phyloP scores from a whole-genome alignment of 208 protist species.

The Zelonia costaricensis region DNA sequence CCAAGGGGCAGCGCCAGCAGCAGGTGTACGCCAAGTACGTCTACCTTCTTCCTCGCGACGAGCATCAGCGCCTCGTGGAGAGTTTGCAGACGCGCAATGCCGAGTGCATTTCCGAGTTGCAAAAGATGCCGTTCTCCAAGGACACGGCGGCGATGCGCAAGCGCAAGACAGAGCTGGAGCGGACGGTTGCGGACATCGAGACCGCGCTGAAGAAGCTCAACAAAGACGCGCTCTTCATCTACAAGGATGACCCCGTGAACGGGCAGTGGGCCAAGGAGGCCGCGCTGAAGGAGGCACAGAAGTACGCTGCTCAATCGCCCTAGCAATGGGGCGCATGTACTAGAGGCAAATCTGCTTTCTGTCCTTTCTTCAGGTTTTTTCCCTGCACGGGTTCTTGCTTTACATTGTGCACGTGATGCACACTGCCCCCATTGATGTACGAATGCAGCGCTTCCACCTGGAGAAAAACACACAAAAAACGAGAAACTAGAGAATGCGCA shows the following conservation, averaged over 20 bases:
- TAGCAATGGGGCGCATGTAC: conserved; percentile 2
- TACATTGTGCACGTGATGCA: background rate
- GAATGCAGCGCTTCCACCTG: conserved; percentile 5
- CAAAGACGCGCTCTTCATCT: conserved; percentile 87
- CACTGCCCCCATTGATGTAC: conserved; percentile 2
- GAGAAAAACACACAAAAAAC: too few species aligned
- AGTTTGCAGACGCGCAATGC: conserved; percentile 59
- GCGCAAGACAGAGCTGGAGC: conserved; percentile 68
- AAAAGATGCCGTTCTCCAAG: conserved; percentile 86
- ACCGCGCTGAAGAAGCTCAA: conserved; percentile 76
- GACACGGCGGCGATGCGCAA: conserved; percentile 72
- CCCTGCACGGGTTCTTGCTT: background rate
- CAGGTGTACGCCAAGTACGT: conserved; percentile 61
- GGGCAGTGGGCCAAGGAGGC: conserved; percentile 76
- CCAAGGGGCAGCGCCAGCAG: conserved; percentile 40
- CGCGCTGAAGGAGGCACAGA: conserved; percentile 72
- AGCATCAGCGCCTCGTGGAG: conserved; percentile 68
- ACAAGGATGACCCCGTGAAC: conserved; percentile 82
- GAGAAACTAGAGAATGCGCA: too few species aligned
- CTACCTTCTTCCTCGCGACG: conserved; percentile 69
- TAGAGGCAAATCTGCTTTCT: conserved; percentile 5
- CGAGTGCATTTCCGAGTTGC: conserved; percentile 47
- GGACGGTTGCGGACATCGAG: conserved; percentile 76
- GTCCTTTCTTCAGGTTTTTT: background rate
- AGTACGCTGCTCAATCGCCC: conserved; percentile 29